A percentile compares a stretch with the other conserved stretches of the same genome.
Conservation (phyloP, 352 stramenopile species). For the Proteromonas lacertae region DNA sequence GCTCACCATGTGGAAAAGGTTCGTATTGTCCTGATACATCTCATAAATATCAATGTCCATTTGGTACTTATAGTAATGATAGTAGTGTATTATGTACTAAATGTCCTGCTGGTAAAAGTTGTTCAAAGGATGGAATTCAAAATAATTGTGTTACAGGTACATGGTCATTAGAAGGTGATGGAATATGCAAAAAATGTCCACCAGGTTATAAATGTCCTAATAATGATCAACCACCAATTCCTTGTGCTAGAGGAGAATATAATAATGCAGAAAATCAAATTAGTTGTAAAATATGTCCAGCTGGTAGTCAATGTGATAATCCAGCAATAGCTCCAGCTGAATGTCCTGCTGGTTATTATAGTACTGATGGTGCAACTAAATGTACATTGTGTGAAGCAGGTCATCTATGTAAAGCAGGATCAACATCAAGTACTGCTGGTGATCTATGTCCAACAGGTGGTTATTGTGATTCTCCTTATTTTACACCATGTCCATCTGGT, state of each 20-base stretch:
- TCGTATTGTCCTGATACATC: slow-evolving; percentile 21
- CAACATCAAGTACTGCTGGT: neutral
- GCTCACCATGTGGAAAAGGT: slow-evolving; percentile 28
- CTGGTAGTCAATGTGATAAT: slow-evolving; percentile 15
- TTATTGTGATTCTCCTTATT: slow-evolving; percentile 7
- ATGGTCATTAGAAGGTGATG: slow-evolving; percentile 21
- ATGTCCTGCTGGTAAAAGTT: slow-evolving; percentile 13
- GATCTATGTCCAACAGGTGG: slow-evolving; percentile 13
- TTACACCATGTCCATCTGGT: slow-evolving; percentile 6
- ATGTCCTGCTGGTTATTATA: slow-evolving; percentile 6
- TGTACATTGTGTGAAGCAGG: slow-evolving; percentile 9
- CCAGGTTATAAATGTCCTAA: slow-evolving; percentile 18
- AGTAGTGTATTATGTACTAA: slow-evolving; percentile 7
- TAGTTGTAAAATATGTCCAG: slow-evolving; percentile 9
- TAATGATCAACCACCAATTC: slow-evolving; percentile 9
- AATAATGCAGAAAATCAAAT: slow-evolving; percentile 3
- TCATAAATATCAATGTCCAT: neutral
- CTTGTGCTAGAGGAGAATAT: slow-evolving; percentile 10
- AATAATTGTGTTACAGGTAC: slow-evolving; percentile 18
- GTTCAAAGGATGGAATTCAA: slow-evolving; percentile 3
- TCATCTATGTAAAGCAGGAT: slow-evolving; percentile 5
- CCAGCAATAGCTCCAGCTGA: neutral
- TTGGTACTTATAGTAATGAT: slow-evolving; percentile 4
- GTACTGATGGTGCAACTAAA: slow-evolving; percentile 3
- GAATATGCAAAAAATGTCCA: slow-evolving; percentile 10